Percentiles rank a stretch among this genome's conserved stretches.
phyloP scores from a whole-genome alignment of 2,329 filamentous ascomycete species.

The Ceratocystis eucalypticola region DNA sequence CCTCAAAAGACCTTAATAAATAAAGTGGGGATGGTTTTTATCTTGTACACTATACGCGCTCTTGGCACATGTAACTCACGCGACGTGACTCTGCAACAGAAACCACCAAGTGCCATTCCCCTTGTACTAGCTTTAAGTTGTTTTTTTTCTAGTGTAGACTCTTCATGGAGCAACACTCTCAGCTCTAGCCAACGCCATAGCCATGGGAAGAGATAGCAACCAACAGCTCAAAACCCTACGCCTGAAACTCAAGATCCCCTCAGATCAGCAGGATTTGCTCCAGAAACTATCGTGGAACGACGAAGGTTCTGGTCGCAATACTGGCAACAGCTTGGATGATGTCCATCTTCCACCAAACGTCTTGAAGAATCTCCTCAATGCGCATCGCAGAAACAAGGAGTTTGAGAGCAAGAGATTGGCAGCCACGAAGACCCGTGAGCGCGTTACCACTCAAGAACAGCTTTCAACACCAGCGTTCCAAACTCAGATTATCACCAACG shows the following conservation, averaged over 20 bases:
- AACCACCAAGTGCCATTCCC: too few species aligned
- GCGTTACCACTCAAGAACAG: not conserved
- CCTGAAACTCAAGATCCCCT: not conserved
- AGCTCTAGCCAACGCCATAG: not conserved
- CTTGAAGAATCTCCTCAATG: conserved; percentile 7
- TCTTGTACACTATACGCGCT: too few species aligned
- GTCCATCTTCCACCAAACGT: conserved; percentile 9
- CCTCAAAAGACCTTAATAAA: too few species aligned
- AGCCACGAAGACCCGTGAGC: not conserved
- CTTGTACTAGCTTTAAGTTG: too few species aligned
- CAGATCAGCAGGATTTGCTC: conserved; percentile 9
- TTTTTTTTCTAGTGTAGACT: not conserved
- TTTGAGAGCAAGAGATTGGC: not conserved
- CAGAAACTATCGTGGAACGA: conserved; percentile 7
- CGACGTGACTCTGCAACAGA: not conserved
- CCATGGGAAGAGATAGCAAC: not conserved
- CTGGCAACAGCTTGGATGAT: conserved; percentile 10
- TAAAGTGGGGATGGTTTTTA: too few species aligned
- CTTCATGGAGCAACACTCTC: not conserved
- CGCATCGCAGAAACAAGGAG: not conserved
- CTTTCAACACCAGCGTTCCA: not conserved
- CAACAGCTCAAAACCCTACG: not conserved
- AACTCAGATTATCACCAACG: not conserved
- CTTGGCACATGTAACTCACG: not conserved
- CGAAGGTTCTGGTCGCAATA: not conserved